A percentile compares a stretch with the other conserved stretches of the same genome.
Conservation (phyloP, 1,139 yeast genomes). For the Hanseniaspora gamundiae region DNA sequence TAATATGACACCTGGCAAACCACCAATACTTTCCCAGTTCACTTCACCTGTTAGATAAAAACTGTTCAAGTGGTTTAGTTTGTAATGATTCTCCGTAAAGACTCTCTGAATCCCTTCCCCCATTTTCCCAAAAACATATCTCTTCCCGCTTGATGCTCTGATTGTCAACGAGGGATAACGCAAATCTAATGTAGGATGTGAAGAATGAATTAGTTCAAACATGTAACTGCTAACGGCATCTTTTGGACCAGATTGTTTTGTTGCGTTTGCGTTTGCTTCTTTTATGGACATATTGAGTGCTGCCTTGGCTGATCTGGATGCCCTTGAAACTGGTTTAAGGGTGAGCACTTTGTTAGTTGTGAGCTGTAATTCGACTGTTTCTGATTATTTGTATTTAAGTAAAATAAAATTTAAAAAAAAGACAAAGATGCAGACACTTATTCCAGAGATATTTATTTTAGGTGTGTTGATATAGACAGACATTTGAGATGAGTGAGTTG, state of each 20-base stretch:
- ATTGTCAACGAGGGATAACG: conserved; percentile 48
- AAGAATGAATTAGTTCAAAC: conserved; percentile 28
- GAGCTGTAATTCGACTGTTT: too few species aligned
- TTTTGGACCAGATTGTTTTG: conserved; percentile 1
- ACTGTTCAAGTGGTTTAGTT: conserved; percentile 43
- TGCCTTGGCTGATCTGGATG: neutral
- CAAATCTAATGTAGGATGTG: conserved; percentile 51
- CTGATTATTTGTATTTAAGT: too few species aligned
- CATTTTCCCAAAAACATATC: conserved; percentile 66
- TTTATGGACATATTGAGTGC: neutral
- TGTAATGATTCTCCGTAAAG: conserved; percentile 41
- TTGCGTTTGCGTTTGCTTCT: neutral
- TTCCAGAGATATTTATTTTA: too few species aligned
- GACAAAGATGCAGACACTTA: too few species aligned
- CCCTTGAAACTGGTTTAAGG: neutral
- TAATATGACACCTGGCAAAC: conserved; percentile 78
- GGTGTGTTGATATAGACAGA: too few species aligned
- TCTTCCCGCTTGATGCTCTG: conserved; percentile 33
- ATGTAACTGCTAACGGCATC: conserved; percentile 12
- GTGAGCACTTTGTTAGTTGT: neutral
- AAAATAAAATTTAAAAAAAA: too few species aligned
- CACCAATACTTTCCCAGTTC: conserved; percentile 69
- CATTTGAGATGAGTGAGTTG: too few species aligned
- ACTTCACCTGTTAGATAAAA: conserved; percentile 67
- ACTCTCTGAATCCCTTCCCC: conserved; percentile 82